These are phyloP conservation scores for Mrakia blollopis DNA, from an alignment of 768 basidiomycete species.

Conservation along the genomic window DNA sequence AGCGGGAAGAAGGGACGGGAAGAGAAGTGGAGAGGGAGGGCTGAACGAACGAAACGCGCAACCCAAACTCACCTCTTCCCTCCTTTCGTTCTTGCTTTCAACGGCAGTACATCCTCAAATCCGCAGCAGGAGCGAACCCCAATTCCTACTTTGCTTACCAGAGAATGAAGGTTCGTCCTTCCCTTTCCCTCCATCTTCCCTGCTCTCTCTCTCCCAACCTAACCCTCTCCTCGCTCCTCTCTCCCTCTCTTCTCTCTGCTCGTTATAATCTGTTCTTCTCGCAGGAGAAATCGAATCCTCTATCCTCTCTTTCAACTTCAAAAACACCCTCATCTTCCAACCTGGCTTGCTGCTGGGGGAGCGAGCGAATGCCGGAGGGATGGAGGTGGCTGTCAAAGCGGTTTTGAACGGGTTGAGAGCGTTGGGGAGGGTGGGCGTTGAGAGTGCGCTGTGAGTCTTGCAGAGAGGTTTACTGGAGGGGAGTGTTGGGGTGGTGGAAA, in stretches of 20 bases:
- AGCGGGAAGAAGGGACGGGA: background rate
- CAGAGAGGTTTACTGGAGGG: no score
- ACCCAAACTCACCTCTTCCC: background rate
- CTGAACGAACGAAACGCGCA: background rate
- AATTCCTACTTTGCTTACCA: constrained; percentile 36
- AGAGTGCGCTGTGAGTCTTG: constrained; percentile 37
- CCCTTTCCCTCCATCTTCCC: no score
- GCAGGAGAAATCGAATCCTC: constrained; percentile 39
- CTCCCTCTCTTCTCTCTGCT: no score
- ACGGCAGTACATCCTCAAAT: constrained; percentile 41
- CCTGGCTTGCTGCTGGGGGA: constrained; percentile 41
- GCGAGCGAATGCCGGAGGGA: constrained; percentile 33
- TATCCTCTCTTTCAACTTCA: constrained; percentile 37
- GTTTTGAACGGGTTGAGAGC: constrained; percentile 35
- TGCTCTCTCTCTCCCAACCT: no score
- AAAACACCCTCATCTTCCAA: constrained; percentile 38
- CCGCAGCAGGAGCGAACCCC: constrained; percentile 35
- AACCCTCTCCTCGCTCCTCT: no score
- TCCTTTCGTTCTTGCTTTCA: background rate
- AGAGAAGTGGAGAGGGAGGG: background rate
- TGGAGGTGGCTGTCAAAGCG: constrained; percentile 33
- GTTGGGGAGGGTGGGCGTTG: constrained; percentile 31
- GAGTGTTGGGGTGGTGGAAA: background rate
- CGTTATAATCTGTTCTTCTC: no score
- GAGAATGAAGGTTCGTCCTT: constrained; percentile 35